Conservation (phyloP, 176 grass and related monocot genomes). For the Zoysia japonica region DNA sequence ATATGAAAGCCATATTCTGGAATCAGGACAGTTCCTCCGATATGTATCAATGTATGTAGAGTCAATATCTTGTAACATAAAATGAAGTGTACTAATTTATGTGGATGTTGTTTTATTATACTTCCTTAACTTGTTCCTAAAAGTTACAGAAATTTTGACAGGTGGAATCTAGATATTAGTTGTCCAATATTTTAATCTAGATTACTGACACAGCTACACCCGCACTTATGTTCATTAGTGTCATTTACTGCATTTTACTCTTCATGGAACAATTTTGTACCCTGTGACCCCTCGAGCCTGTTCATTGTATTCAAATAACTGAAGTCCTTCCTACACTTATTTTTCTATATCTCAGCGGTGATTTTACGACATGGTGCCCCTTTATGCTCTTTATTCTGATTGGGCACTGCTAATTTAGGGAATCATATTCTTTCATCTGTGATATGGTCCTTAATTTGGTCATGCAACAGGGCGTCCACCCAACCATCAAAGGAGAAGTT, state of each 20-base stretch:
- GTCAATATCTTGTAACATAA: neutral
- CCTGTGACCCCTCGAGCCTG: neutral
- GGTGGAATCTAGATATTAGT: neutral
- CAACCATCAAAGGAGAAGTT: conserved; percentile 87
- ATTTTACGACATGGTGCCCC: conserved; percentile 24
- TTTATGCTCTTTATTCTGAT: neutral
- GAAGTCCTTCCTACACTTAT: neutral
- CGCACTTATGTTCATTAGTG: neutral
- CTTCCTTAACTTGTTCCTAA: neutral
- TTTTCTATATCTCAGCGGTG: neutral
- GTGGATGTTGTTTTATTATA: neutral
- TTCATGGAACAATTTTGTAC: neutral
- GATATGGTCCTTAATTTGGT: conserved; percentile 25
- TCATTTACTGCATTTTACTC: neutral
- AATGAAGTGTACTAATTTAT: neutral
- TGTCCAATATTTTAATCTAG: neutral
- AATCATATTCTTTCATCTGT: neutral
- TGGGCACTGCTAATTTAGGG: conserved; percentile 1
- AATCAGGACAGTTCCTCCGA: neutral
- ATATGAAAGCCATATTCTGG: neutral
- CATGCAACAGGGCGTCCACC: conserved; percentile 72
- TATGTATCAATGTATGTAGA: neutral
- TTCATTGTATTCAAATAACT: neutral
- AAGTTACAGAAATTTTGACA: neutral
- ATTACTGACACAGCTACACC: neutral